Evolutionary conservation across 805 yeast species (phyloP), one percentile per base, ranked within the genome.

Genomic region (Wickerhamiella shivajii): DNA sequence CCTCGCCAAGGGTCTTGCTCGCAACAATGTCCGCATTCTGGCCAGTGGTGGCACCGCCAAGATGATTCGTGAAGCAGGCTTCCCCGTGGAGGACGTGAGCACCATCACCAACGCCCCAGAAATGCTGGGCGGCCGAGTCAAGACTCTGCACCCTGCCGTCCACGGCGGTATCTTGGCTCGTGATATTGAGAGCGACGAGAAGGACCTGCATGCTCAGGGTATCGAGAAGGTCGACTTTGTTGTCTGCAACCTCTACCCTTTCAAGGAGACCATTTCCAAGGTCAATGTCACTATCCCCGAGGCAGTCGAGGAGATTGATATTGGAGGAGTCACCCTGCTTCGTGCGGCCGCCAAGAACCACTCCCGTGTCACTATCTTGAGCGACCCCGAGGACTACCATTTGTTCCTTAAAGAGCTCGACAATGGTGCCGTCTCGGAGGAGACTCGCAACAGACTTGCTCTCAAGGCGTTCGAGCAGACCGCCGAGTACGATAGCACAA

Each of bases 291-390:
- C 97, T 27, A 73, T 90, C 45, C 85, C 74, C 24, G 98, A 90
- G 66, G 98, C 98, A 14, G 96, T 90, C 35, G 98, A 90, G 66
- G 97, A 90, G 61, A 77, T 90, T 49, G 98, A 90, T 56, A 90
- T 90, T 54, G 98, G 98, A 51, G 92, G 98, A 57, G 98, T 90
- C 40, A 90, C 98, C 28, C 66, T 90, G 44, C 68, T 90, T 56
- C 77, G 98, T 63, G 98, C 98, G 29, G 98, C 98, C 40, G 98
- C 98, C 44, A 90, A 90, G 66, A 90, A 90, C 65, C 98, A 90
- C 60, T 66, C 90, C 42, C 75, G 98, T 63, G 98, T 90, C 38
- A 80, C 95, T 41, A 85, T 90, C 44, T 67, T 90, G 51, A 79
- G 93, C 19, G 98, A 90, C 62, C 98, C 98, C 44, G 66, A 66